Conservation (phyloP, 1,284 basidiomycete genomes). For the Ceratobasidium sp. region DNA sequence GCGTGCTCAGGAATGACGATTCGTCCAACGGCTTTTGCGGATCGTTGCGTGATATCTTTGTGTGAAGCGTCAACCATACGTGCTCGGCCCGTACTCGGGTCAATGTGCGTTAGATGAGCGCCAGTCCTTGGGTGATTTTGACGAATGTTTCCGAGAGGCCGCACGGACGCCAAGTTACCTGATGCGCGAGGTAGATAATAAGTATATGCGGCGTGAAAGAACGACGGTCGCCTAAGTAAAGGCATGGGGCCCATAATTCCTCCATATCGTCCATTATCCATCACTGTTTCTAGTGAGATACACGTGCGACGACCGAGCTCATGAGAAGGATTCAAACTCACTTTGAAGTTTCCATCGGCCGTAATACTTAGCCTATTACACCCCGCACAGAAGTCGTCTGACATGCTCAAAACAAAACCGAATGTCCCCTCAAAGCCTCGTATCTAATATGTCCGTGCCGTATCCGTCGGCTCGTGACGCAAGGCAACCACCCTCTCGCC, state of each 20-base stretch:
- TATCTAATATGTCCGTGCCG: conserved; percentile 82
- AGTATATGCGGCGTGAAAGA: no score
- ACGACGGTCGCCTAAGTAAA: no score
- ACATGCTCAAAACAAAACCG: conserved; percentile 93
- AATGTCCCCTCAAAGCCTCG: conserved; percentile 80
- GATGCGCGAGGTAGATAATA: no score
- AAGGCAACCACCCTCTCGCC: conserved; percentile 76
- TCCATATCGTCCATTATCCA: no score
- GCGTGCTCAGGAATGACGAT: conserved; percentile 78
- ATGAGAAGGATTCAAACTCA: conserved; percentile 57
- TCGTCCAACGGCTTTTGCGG: conserved; percentile 81
- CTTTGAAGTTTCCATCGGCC: conserved; percentile 92
- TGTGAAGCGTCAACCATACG: conserved; percentile 84
- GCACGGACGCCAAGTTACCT: no score
- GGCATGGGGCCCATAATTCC: no score
- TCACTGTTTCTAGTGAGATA: no score
- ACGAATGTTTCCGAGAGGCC: no score
- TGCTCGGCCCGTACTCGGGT: no score
- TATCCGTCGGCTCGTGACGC: conserved; percentile 74
- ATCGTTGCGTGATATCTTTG: conserved; percentile 75
- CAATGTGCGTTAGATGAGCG: no score
- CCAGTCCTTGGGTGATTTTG: no score
- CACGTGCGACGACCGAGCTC: no score
- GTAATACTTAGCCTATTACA: conserved; percentile 89
- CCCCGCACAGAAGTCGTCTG: conserved; percentile 89